Percentiles rank a stretch among this genome's conserved stretches.
These are phyloP conservation scores for Blastobotrys malaysiensis DNA, from an alignment of 1,139 yeast genomes.

Conservation along the genomic window DNA sequence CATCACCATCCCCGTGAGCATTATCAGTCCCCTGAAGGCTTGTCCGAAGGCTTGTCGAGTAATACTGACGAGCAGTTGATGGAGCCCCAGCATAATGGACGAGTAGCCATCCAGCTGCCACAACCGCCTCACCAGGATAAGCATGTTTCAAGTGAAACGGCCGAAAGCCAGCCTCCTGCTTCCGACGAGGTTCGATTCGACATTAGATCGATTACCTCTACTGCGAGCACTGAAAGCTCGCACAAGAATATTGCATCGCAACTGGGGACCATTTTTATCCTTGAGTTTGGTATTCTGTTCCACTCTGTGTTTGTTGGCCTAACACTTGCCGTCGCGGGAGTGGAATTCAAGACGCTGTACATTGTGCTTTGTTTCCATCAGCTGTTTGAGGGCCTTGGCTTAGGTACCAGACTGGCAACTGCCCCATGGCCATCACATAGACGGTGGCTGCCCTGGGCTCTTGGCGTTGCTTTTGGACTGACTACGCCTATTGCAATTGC, in stretches of 20 bases:
- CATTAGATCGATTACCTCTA: neutral
- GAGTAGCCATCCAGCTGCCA: neutral
- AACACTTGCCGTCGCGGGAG: constrained; percentile 65
- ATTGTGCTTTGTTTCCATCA: constrained; percentile 86
- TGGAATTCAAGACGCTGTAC: constrained; percentile 70
- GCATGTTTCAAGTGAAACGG: neutral
- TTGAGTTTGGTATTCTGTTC: constrained; percentile 77
- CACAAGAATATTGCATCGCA: constrained; percentile 28
- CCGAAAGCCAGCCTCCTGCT: neutral
- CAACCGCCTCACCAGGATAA: neutral
- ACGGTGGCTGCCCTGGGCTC: constrained; percentile 50
- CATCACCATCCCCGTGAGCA: constrained; percentile 8
- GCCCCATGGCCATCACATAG: constrained; percentile 58
- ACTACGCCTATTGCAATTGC: constrained; percentile 83
- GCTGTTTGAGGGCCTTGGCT: constrained; percentile 86
- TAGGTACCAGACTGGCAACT: constrained; percentile 79
- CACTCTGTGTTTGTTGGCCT: constrained; percentile 79
- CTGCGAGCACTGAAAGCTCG: neutral
- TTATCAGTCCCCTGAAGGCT: constrained; percentile 6
- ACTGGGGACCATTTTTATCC: constrained; percentile 50
- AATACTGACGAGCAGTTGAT: neutral
- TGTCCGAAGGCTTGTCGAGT: neutral
- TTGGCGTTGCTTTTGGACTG: constrained; percentile 57
- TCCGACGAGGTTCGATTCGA: neutral
- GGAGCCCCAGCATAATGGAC: constrained; percentile 4